Evolutionary conservation across 352 stramenopile genomes (phyloP).

Genomic region (Blastocystis hominis): DNA sequence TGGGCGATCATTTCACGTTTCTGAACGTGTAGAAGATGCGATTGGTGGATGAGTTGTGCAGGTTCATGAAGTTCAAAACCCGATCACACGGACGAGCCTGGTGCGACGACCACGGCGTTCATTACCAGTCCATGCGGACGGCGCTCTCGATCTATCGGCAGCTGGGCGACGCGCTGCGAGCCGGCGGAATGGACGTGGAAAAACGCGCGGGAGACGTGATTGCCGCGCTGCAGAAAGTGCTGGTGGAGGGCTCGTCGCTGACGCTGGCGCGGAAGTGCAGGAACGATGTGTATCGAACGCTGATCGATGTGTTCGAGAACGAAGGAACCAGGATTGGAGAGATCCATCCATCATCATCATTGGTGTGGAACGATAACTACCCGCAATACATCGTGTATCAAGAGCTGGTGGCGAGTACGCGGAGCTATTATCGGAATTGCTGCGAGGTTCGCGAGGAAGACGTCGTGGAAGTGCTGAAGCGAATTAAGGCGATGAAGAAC

Average conservation of each 20-base stretch:
- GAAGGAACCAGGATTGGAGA: slow-evolving; percentile 33
- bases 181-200: neutral
- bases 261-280: slow-evolving; percentile 3
- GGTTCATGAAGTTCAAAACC: slow-evolving; percentile 53
- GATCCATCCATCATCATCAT: slow-evolving; percentile 16
- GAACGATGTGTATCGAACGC: slow-evolving; percentile 38
- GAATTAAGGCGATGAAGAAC: neutral
- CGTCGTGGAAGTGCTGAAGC: slow-evolving; percentile 30
- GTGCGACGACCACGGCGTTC: slow-evolving; percentile 59
- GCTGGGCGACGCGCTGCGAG: slow-evolving; percentile 56
- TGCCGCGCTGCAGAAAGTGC: neutral
- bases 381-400: slow-evolving; percentile 16
- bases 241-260: slow-evolving; percentile 16
- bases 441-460: slow-evolving; percentile 28
- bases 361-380: neutral
- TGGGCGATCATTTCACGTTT: slow-evolving; percentile 61
- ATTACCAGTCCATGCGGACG: slow-evolving; percentile 57
- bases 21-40: slow-evolving; percentile 58
- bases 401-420: slow-evolving; percentile 11
- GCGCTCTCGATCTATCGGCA: slow-evolving; percentile 58
- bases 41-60: neutral
- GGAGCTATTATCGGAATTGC: slow-evolving; percentile 32
- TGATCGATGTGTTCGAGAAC: slow-evolving; percentile 53
- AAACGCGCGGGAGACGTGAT: neutral
- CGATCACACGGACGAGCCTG: slow-evolving; percentile 32